Conservation (phyloP, 345 rosid species). For the Eutrema heterophyllum region DNA sequence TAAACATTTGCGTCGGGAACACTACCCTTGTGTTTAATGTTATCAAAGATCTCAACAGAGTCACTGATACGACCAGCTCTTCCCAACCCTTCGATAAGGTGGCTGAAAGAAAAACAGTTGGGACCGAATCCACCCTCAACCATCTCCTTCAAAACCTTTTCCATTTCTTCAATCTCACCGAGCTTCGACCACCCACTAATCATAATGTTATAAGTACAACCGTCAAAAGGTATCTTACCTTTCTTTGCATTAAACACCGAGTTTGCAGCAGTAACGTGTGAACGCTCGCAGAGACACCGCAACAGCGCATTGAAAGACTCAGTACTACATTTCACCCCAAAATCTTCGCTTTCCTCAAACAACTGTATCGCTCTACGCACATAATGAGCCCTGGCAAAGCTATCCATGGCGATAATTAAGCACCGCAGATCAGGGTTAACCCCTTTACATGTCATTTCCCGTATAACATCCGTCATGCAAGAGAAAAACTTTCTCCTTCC, state of each 20-base stretch:
- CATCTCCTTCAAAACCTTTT: constrained; percentile 60
- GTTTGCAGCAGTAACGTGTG: constrained; percentile 63
- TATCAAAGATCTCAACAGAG: constrained; percentile 56
- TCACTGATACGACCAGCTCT: constrained; percentile 66
- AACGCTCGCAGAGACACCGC: constrained; percentile 59
- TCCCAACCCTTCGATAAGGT: constrained; percentile 69
- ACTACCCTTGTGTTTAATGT: constrained; percentile 43
- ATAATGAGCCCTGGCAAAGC: constrained; percentile 46
- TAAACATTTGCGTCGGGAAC: constrained; percentile 49
- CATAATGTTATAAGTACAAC: constrained; percentile 50
- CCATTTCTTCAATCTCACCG: constrained; percentile 56
- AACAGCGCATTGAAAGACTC: constrained; percentile 65
- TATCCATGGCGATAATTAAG: constrained; percentile 49
- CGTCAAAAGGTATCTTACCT: constrained; percentile 49
- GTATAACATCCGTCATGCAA: constrained; percentile 42
- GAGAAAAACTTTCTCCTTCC: constrained; percentile 70
- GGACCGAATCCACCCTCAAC: constrained; percentile 50
- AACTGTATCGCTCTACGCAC: constrained; percentile 51
- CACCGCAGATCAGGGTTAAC: constrained; percentile 42
- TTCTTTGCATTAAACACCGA: constrained; percentile 48
- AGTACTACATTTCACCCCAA: constrained; percentile 47
- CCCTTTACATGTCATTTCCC: constrained; percentile 37
- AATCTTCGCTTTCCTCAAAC: constrained; percentile 46
- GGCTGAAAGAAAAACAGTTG: constrained; percentile 49
- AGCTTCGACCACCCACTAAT: constrained; percentile 76